These are phyloP conservation scores for Wickerhamiella azymoides DNA, from an alignment of 805 yeast genomes.

Conservation along the genomic window DNA sequence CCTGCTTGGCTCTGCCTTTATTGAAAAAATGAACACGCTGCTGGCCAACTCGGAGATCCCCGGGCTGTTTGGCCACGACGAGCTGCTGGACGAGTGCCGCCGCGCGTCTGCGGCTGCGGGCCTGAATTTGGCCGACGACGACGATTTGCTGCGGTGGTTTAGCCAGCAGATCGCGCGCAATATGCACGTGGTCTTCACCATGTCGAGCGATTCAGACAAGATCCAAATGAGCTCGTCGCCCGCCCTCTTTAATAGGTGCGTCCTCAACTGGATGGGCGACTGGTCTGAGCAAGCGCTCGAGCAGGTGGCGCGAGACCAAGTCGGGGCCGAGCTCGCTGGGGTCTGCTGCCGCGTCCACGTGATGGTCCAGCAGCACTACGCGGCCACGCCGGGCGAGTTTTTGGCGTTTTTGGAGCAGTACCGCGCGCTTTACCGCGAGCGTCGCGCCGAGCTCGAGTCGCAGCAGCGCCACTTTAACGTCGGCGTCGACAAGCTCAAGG, in stretches of 20 bases:
- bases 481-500: conserved; percentile 65
- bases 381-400: conserved; percentile 39
- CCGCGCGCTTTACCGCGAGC: conserved; percentile 27
- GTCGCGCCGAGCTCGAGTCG: conserved; percentile 40
- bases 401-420: conserved; percentile 34
- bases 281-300: conserved; percentile 46
- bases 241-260: conserved; percentile 81
- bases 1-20: conserved; percentile 58
- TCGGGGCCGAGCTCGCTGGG: not conserved
- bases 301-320: conserved; percentile 33
- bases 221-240: conserved; percentile 56
- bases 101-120: conserved; percentile 50
- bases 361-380: not conserved
- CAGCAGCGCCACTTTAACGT: conserved; percentile 55
- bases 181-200: conserved; percentile 71
- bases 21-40: conserved; percentile 87
- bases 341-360: conserved; percentile 7
- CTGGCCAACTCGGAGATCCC: conserved; percentile 89
- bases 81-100: conserved; percentile 43
- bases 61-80: conserved; percentile 72
- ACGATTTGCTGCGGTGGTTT: conserved; percentile 68
- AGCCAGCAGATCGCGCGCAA: conserved; percentile 49
- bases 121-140: conserved; percentile 41
- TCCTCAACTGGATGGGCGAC: conserved; percentile 74
- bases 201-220: conserved; percentile 37